Percentiles rank a stretch among this genome's conserved stretches.
These are phyloP conservation scores for Collybia sp. DNA, from an alignment of 768 basidiomycete genomes.

Conservation along the genomic window DNA sequence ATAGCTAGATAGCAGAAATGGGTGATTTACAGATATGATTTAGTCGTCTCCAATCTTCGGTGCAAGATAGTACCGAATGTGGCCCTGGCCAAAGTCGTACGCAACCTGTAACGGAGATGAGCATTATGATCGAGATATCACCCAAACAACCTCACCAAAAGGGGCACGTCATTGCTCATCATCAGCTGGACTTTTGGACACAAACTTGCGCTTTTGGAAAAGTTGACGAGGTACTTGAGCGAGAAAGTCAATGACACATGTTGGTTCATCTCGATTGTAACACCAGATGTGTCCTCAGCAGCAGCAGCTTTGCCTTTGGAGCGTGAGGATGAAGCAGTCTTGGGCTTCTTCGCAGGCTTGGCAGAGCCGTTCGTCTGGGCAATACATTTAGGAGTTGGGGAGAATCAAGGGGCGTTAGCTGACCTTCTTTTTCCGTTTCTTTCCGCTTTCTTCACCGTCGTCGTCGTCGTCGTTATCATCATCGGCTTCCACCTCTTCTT, in stretches of 20 bases:
- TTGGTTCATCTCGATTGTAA: slow-evolving; percentile 83
- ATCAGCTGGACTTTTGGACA: slow-evolving; percentile 71
- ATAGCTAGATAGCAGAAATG: too few relatives aligned
- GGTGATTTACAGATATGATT: not conserved
- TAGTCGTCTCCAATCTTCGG: slow-evolving; percentile 92
- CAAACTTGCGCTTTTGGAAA: slow-evolving; percentile 83
- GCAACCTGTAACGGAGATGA: slow-evolving; percentile 52
- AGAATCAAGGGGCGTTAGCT: not conserved
- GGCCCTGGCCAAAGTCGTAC: slow-evolving; percentile 85
- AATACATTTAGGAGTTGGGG: slow-evolving; percentile 2
- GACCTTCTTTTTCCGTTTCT: slow-evolving; percentile 76
- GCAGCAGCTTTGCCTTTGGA: slow-evolving; percentile 45
- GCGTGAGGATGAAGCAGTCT: slow-evolving; percentile 29
- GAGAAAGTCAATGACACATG: slow-evolving; percentile 93
- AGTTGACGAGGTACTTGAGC: slow-evolving; percentile 95
- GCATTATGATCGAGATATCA: not conserved
- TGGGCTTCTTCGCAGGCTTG: slow-evolving; percentile 42
- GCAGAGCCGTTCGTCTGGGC: slow-evolving; percentile 28
- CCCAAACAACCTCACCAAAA: slow-evolving; percentile 52
- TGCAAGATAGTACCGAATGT: slow-evolving; percentile 92
- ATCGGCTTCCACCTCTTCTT: slow-evolving; percentile 48
- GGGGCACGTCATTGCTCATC: slow-evolving; percentile 90
- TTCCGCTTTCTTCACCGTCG: slow-evolving; percentile 45
- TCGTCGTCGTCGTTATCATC: slow-evolving; percentile 48
- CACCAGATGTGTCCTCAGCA: slow-evolving; percentile 47